Percentiles rank a stretch among this genome's conserved stretches.
phyloP scores from a whole-genome alignment of 176 grass and related monocot species.

The Ampelocalamus luodianensis region DNA sequence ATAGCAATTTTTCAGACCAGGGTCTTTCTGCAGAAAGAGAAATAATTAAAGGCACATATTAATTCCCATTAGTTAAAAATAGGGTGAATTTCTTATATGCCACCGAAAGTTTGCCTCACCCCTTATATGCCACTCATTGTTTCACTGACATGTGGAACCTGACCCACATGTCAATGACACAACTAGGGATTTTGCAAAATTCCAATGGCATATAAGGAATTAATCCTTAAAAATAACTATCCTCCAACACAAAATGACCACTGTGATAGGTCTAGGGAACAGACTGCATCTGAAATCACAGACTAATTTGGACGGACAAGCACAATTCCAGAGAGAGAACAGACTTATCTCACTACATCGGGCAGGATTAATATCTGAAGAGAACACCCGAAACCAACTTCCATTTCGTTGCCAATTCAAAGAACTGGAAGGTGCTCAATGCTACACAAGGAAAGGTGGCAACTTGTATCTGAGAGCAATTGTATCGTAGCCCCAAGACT shows the following conservation, averaged over 20 bases:
- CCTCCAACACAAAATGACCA: too few relatives aligned
- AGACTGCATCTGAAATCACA: neutral
- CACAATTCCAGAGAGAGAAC: neutral
- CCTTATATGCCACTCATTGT: too few relatives aligned
- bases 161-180: too few relatives aligned
- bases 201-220: too few relatives aligned
- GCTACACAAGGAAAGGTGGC: neutral
- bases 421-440: neutral
- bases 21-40: neutral
- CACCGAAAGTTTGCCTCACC: too few relatives aligned
- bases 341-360: neutral
- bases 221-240: too few relatives aligned
- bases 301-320: neutral
- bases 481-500: neutral
- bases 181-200: too few relatives aligned
- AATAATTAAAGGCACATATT: neutral
- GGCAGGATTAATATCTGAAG: conserved; percentile 3
- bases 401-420: neutral
- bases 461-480: neutral
- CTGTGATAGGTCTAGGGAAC: neutral
- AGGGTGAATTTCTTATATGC: too few relatives aligned
- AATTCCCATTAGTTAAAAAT: neutral
- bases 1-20: neutral
- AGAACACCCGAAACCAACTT: neutral
- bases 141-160: too few relatives aligned